Base-by-base conservation (phyloP, 495 filamentous ascomycete species). In the Penicillium paxilli region DNA sequence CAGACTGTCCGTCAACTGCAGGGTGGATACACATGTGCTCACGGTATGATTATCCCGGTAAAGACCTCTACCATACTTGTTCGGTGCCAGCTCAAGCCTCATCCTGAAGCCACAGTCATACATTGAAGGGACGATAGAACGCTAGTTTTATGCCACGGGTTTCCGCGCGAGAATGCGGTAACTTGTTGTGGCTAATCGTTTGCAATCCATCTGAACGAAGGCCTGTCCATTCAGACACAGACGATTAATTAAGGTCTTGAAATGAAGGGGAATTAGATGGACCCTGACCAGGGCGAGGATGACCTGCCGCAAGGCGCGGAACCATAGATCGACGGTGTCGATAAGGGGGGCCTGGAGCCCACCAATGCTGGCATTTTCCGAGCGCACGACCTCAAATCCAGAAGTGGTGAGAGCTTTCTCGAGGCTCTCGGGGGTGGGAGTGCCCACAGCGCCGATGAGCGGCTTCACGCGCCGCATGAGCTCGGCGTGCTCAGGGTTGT, bases 401-500 rank as follows among this genome's bases (percentile, higher is more conserved):
- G 82, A 77, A 4, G 72, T 67, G 32, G 66, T 68, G 5, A 85
- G 71, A 12, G 76, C 81, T 49, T 63, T 64, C 65, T 83, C 81
- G 22, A 86, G 65, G 30, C 63, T 76, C 25, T 70, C 64, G 20
- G 80, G 81, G 22, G 82, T 86, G 28, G 82, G 83, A 11, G 83
- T 86, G 26, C 83, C 83, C 12, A 86, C 82, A 28, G 83, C 83
- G 25, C 83, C 83, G 54, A 86, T 85, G 42, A 86, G 65, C 5
- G 82, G 83, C 67, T 86, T 86, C 22, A 86, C 81, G 21, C 79
- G 76, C 16, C 78, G 70, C 82, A 86, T 85, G 23, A 86, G 73
- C 49, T 76, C 78, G 11, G 67, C 71, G 41, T 86, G 83, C 42
- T 81, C 69, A 10, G 73, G 69, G 51, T 85, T 78, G 14, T 63